phyloP scores from a whole-genome alignment of 305 asterid species.

The Nicotiana rustica region DNA sequence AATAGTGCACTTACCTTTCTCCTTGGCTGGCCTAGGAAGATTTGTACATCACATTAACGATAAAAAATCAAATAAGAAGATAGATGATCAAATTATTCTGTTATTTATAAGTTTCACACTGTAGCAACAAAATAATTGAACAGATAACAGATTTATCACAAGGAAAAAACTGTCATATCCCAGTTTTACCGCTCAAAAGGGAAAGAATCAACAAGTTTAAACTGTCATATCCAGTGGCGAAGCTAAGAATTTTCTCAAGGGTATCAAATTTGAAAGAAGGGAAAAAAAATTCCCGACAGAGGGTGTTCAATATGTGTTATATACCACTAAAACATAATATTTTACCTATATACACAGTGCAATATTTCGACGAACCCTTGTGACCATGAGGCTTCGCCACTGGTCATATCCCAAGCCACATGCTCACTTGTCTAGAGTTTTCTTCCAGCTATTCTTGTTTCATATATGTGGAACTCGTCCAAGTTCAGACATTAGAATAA shows the following conservation, averaged over 20 bases:
- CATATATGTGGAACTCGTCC: background rate
- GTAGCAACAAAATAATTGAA: background rate
- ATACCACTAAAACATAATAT: too few species aligned
- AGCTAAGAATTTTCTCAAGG: too few species aligned
- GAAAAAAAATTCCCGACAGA: too few species aligned
- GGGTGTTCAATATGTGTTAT: too few species aligned
- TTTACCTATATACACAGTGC: background rate
- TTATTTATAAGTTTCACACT: background rate
- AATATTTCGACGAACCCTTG: too few species aligned
- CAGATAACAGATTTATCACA: background rate
- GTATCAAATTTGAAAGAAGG: background rate
- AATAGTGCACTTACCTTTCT: background rate
- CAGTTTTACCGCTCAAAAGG: background rate
- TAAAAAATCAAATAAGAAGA: background rate
- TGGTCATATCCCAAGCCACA: background rate
- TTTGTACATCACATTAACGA: background rate
- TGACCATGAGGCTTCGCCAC: too few species aligned
- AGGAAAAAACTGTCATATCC: conserved; percentile 2
- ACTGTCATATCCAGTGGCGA: background rate
- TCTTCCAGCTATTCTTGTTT: background rate
- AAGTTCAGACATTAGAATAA: background rate
- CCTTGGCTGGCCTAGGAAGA: background rate
- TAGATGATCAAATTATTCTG: background rate
- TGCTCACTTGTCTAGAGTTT: conserved; percentile 20
- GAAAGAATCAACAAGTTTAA: background rate